Percentiles rank a stretch among this genome's conserved stretches.
These are phyloP conservation scores for Umbellularia californica DNA, from an alignment of 164 flowering plant genomes.

Conservation along the genomic window DNA sequence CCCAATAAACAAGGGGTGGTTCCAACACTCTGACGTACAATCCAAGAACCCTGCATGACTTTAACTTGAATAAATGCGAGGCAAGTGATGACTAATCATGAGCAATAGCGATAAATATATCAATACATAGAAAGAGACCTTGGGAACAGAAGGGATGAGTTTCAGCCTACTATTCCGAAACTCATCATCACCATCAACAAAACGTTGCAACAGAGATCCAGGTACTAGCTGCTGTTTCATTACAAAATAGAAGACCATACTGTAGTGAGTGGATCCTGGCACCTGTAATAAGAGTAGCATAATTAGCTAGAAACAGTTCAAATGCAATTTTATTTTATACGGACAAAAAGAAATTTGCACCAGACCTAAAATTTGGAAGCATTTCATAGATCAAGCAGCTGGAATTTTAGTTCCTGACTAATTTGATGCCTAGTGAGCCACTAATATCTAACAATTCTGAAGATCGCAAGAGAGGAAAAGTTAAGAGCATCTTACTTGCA, in stretches of 20 bases:
- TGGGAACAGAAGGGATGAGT: conserved; percentile 97
- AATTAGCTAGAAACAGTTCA: background rate
- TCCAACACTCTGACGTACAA: conserved; percentile 99
- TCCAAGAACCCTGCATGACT: conserved; percentile 89
- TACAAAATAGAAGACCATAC: conserved; percentile 98
- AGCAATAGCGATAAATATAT: background rate
- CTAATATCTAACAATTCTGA: no score
- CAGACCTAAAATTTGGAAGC: background rate
- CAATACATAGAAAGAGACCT: conserved; percentile 41
- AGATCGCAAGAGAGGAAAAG: background rate
- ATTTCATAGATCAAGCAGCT: background rate
- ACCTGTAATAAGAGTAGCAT: conserved; percentile 45
- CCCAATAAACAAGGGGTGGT: conserved; percentile 96
- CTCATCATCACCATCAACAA: conserved; percentile 99
- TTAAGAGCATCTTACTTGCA: conserved; percentile 67
- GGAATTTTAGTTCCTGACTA: background rate
- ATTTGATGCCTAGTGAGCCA: background rate
- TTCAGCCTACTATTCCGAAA: conserved; percentile 92
- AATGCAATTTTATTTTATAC: background rate
- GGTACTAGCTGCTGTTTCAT: conserved; percentile 53
- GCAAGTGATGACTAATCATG: background rate
- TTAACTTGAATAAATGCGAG: conserved; percentile 4
- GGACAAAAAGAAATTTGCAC: background rate
- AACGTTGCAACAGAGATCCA: conserved; percentile 91
- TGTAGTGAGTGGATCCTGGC: conserved; percentile 94